Evolutionary conservation across 305 asterid genomes (phyloP).

Genomic region (Euphrasia arctica): DNA sequence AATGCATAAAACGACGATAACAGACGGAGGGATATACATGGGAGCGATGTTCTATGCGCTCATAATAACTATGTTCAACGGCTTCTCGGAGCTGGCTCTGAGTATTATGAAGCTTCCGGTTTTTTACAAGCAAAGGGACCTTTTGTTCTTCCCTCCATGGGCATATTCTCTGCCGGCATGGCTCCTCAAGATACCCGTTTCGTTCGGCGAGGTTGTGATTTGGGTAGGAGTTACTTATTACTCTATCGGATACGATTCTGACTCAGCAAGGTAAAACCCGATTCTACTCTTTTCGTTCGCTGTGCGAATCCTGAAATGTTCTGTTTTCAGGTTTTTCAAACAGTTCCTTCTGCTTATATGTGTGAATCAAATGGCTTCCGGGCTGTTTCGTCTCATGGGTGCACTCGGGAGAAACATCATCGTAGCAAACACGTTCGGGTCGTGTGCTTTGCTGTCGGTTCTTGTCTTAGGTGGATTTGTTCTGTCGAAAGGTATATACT

Average conservation of each 20-base stretch:
- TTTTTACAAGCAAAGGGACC: constrained; percentile 82
- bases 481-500: constrained; percentile 65
- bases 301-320: constrained; percentile 18
- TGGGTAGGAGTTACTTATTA: constrained; percentile 70
- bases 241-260: constrained; percentile 66
- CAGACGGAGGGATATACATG: constrained; percentile 69
- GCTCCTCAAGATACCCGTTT: constrained; percentile 73
- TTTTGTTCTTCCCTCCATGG: constrained; percentile 83
- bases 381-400: constrained; percentile 70
- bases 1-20: constrained; percentile 50
- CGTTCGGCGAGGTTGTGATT: constrained; percentile 51
- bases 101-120: constrained; percentile 75
- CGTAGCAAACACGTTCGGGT: constrained; percentile 89
- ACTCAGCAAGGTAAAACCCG: constrained; percentile 45
- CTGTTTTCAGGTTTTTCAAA: constrained; percentile 60
- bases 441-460: constrained; percentile 66
- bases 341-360: constrained; percentile 58
- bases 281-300: background rate
- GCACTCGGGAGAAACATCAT: constrained; percentile 79
- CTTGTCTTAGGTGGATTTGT: constrained; percentile 89
- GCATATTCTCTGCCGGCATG: constrained; percentile 77
- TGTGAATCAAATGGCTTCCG: constrained; percentile 79
- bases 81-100: constrained; percentile 80
- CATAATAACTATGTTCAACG: constrained; percentile 67
- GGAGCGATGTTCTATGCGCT: constrained; percentile 79